Evolutionary conservation across 2,329 filamentous ascomycete species (phyloP), one percentile per base, ranked within the genome.

Genomic region (Penicillium sp.): DNA sequence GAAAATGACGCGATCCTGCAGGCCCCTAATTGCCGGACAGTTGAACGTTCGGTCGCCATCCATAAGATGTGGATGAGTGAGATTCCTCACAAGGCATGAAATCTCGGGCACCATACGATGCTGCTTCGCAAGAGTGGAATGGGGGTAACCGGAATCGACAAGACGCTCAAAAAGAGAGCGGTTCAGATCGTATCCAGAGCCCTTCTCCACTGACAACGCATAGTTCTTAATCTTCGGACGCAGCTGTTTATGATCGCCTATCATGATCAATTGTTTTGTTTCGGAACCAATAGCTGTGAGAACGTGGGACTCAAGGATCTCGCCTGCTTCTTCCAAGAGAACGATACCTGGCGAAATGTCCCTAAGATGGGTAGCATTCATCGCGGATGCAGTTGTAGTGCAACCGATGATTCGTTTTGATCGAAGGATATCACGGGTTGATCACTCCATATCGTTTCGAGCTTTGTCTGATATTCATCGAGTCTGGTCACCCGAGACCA

Each of bases 211-310:
- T 0, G 81, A 86, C 0, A 92, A 73, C 0, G 72, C 74, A 66
- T 87, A 91, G 56, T 84, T 88, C 41, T 84, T 85, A 58, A 86
- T 80, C 67, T 91, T 91, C 0, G 90, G 90, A 0, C 89, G 85
- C 0, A 92, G 81, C 64, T 92, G 90, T 59, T 89, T 85, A 70
- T 92, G 90, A 58, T 92, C 90, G 0, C 90, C 90, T 11, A 92
- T 92, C 2, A 91, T 73, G 0, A 92, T 83, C 1, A 91, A 71
- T 45, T 92, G 88, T 62, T 90, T 83, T 0, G 85, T 85, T 0
- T 81, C 74, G 0, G 82, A 72, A 0, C 81, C 78, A 60, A 92
- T 68, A 0, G 90, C 84, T 0, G 89, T 85, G 0, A 92, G 73
- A 1, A 90, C 79, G 66, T 92, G 90, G 1, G 83, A 82, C 71